Evolutionary conservation across 768 basidiomycete species (phyloP).

Genomic region (Phaeolepiota aurea): DNA sequence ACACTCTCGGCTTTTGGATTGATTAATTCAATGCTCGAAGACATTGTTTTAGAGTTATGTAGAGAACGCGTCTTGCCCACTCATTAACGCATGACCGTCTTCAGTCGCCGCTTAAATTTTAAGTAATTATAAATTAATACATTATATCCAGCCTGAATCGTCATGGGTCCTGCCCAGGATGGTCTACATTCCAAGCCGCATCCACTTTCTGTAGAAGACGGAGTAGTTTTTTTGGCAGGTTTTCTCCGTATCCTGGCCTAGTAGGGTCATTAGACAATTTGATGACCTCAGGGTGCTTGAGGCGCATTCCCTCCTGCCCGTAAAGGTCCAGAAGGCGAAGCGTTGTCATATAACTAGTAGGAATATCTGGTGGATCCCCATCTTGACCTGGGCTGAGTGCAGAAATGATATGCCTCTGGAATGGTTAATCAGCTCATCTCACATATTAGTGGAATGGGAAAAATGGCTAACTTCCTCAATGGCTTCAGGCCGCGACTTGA

Average conservation of each 20-base stretch:
- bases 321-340: constrained; percentile 44
- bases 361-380: constrained; percentile 21
- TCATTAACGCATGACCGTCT: not conserved
- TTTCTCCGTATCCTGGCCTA: constrained; percentile 30
- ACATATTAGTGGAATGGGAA: constrained; percentile 3
- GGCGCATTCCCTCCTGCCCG: constrained; percentile 43
- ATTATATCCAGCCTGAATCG: constrained; percentile 1
- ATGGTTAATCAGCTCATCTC: constrained; percentile 2
- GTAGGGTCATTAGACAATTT: constrained; percentile 41
- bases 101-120: not conserved
- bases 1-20: constrained; percentile 96
- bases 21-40: constrained; percentile 86
- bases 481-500: constrained; percentile 18
- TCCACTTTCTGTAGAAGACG: constrained; percentile 42
- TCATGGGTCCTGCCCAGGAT: constrained; percentile 8
- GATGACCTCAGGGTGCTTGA: constrained; percentile 39
- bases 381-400: constrained; percentile 38
- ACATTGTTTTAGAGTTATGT: constrained; percentile 32
- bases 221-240: constrained; percentile 40
- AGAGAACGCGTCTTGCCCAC: not conserved
- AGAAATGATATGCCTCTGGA: constrained; percentile 43
- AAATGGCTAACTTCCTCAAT: constrained; percentile 37
- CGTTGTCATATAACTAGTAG: constrained; percentile 40
- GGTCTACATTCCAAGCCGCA: constrained; percentile 27
- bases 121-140: constrained; percentile 2